Percentiles rank a stretch among this genome's conserved stretches.
phyloP scores from a whole-genome alignment of 495 filamentous ascomycete species.

The Xanthoparmelia taractica region DNA sequence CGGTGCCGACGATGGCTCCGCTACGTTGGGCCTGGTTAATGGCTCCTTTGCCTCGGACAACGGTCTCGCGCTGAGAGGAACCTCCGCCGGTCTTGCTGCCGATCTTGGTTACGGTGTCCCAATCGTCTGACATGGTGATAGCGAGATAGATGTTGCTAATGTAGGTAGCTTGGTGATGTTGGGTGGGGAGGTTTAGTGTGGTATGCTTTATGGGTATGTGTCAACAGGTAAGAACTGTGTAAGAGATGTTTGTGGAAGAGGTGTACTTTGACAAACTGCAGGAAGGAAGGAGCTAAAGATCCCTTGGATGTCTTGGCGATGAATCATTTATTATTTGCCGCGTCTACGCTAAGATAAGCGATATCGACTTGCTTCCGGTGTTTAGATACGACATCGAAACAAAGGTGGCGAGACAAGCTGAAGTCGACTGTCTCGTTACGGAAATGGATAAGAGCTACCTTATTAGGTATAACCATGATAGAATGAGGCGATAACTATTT shows the following conservation, averaged over 20 bases:
- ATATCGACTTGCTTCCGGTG: conserved; percentile 2
- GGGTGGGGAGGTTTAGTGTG: neutral
- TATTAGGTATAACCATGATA: neutral
- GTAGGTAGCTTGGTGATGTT: too few relatives aligned
- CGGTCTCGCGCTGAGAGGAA: conserved; percentile 64
- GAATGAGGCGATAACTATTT: neutral
- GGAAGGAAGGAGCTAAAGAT: conserved; percentile 2
- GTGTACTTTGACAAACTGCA: neutral
- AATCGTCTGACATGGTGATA: conserved; percentile 57
- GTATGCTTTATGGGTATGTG: conserved; percentile 1
- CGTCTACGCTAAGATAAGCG: conserved; percentile 16
- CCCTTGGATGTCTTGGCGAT: conserved; percentile 11
- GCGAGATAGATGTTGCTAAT: neutral
- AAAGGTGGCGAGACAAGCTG: neutral
- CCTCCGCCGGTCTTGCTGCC: conserved; percentile 68
- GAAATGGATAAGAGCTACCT: neutral
- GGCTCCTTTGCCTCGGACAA: conserved; percentile 76
- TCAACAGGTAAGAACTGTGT: neutral
- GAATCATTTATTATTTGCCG: conserved; percentile 7
- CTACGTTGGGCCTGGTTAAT: conserved; percentile 82
- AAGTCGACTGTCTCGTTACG: neutral
- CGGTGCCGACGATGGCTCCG: conserved; percentile 69
- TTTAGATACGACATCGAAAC: neutral
- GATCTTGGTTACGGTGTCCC: conserved; percentile 89
- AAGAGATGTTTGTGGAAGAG: conserved; percentile 1